Evolutionary conservation across 2,329 filamentous ascomycete genomes (phyloP).

Genomic region (Grosmannia huntii): DNA sequence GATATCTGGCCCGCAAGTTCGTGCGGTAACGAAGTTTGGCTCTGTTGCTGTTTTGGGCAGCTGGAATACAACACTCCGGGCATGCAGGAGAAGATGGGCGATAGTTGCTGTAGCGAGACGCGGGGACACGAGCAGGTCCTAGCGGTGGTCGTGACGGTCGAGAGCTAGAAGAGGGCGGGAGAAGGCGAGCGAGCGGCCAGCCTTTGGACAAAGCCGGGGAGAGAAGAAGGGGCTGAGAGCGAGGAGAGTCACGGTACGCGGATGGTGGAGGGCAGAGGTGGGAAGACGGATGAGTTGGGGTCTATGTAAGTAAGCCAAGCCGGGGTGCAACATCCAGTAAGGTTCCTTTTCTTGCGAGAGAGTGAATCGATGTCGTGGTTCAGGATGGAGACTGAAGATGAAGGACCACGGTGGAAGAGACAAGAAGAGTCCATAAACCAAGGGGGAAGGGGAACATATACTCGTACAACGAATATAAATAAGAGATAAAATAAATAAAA

Average conservation of each 20-base stretch:
- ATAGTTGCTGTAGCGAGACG: neutral
- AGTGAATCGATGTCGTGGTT: neutral
- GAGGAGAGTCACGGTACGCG: neutral
- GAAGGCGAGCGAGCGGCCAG: neutral
- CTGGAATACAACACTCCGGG: constrained; percentile 1
- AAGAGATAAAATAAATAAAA: neutral
- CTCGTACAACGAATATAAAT: neutral
- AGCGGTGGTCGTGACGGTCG: neutral
- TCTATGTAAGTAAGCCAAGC: neutral
- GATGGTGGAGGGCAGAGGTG: neutral
- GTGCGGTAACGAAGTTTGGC: neutral
- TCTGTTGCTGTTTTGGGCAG: constrained; percentile 8
- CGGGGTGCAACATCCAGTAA: neutral
- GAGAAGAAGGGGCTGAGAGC: neutral
- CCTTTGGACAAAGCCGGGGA: too few relatives aligned
- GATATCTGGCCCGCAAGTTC: neutral
- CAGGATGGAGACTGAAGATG: neutral
- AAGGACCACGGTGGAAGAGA: neutral
- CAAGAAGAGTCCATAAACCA: neutral
- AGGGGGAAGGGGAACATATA: neutral
- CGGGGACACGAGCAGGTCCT: neutral
- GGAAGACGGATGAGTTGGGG: neutral
- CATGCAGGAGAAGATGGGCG: neutral
- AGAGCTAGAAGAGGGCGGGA: neutral
- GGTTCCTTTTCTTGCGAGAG: too few relatives aligned